phyloP scores from a whole-genome alignment of 2,329 filamentous ascomycete species.

The Macrophomina phaseolina region DNA sequence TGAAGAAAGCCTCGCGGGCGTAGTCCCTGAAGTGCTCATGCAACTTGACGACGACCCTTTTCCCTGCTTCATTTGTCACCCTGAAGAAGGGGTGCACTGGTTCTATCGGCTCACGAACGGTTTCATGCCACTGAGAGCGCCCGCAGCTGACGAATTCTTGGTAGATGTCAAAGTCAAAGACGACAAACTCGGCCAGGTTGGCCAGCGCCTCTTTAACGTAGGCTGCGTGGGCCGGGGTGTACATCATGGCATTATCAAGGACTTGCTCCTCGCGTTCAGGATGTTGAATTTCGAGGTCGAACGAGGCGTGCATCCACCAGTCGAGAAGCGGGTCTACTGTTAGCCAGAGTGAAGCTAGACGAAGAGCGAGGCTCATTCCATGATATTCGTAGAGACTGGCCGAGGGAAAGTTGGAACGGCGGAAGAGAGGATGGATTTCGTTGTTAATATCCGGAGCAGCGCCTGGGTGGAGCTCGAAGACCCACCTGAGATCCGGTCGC shows the following conservation, averaged over 20 bases:
- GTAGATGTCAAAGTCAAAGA: constrained; percentile 14
- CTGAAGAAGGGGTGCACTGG: background rate
- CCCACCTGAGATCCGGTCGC: background rate
- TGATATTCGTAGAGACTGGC: constrained; percentile 13
- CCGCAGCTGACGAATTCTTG: background rate
- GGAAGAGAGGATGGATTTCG: constrained; percentile 18
- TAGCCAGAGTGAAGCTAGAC: constrained; percentile 19
- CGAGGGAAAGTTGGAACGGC: constrained; percentile 7
- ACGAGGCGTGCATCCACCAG: constrained; percentile 26
- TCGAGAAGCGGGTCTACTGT: constrained; percentile 5
- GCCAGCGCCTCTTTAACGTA: background rate
- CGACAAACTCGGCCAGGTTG: constrained; percentile 5
- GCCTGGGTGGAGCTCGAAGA: background rate
- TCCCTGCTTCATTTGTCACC: background rate
- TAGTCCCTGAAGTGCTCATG: background rate
- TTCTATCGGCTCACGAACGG: background rate
- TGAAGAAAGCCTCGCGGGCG: background rate
- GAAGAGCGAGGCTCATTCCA: constrained; percentile 1
- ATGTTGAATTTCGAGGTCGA: background rate
- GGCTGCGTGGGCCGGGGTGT: background rate
- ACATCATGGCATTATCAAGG: background rate
- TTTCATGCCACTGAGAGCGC: background rate
- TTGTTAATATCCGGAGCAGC: constrained; percentile 8
- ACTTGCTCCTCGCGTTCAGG: background rate
- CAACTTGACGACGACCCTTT: background rate